Evolutionary conservation across 495 filamentous ascomycete species (phyloP).

Genomic region (Umbilicaria muhlenbergii): DNA sequence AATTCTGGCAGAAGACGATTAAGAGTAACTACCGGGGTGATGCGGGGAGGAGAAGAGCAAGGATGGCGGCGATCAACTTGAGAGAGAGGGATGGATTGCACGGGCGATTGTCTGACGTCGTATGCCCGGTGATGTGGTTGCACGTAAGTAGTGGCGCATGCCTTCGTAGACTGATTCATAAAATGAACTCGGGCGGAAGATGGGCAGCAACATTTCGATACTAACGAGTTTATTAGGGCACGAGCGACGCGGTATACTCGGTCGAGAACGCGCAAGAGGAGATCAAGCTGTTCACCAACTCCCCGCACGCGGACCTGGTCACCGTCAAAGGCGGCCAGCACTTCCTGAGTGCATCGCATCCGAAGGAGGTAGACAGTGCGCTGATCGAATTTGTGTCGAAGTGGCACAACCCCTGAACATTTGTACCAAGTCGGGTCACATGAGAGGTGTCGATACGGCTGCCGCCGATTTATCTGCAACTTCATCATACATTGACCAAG

Average conservation of each 20-base stretch:
- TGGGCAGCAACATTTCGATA: background rate
- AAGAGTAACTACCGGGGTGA: constrained; percentile 42
- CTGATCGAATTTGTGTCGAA: constrained; percentile 35
- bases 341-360: constrained; percentile 40
- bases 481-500: too few species aligned
- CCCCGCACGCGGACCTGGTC: constrained; percentile 30
- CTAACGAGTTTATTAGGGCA: constrained; percentile 25
- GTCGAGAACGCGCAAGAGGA: constrained; percentile 33
- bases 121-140: constrained; percentile 46
- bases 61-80: constrained; percentile 42
- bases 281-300: constrained; percentile 39
- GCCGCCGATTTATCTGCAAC: too few species aligned
- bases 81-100: constrained; percentile 43
- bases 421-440: too few species aligned
- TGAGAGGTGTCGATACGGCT: too few species aligned
- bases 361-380: constrained; percentile 34
- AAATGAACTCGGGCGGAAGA: background rate
- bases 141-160: constrained; percentile 28
- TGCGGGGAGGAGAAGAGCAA: constrained; percentile 35
- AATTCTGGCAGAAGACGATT: constrained; percentile 37
- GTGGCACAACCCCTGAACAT: constrained; percentile 11
- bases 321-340: constrained; percentile 37
- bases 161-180: background rate
- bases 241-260: constrained; percentile 34
- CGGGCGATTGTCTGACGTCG: constrained; percentile 34